Conservation (phyloP, 371 early-diverging fungal genomes). For the Chytridiales sp. region DNA sequence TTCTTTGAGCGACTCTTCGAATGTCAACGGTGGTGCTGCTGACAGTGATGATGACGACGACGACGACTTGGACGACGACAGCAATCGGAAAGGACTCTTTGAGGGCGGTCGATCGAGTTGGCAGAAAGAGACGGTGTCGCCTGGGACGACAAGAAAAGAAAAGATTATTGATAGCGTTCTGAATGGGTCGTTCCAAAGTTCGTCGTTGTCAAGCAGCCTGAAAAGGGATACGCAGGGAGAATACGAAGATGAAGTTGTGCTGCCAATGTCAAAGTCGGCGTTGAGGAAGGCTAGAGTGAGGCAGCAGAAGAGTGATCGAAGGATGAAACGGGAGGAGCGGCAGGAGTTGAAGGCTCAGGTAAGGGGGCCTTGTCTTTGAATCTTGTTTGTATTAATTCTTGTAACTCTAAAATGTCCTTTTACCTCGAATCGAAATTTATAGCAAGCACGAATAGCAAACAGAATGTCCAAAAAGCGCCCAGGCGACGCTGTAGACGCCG, state of each 20-base stretch:
- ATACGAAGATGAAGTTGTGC: background rate
- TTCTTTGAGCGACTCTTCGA: no score
- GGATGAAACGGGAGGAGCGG: background rate
- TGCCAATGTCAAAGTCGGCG: background rate
- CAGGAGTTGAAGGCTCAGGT: background rate
- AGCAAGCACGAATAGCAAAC: slow-evolving; percentile 23
- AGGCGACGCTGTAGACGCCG: slow-evolving; percentile 15
- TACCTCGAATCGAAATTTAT: no score
- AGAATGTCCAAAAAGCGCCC: background rate
- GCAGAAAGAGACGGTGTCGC: slow-evolving; percentile 3
- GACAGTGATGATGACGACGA: slow-evolving; percentile 14
- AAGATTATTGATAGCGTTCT: slow-evolving; percentile 3
- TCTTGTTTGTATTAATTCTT: background rate
- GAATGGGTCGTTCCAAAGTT: slow-evolving; percentile 3
- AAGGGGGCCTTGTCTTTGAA: background rate
- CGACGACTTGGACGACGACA: slow-evolving; percentile 9
- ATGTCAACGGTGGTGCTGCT: background rate
- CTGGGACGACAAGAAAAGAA: background rate
- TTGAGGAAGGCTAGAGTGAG: background rate
- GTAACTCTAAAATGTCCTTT: background rate
- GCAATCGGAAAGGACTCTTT: slow-evolving; percentile 18
- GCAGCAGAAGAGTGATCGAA: background rate
- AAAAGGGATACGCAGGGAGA: no score
- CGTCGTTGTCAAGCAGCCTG: no score
- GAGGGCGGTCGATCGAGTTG: slow-evolving; percentile 22